phyloP scores from a whole-genome alignment of 2,329 filamentous ascomycete genomes.

The Aphanocladium album region DNA sequence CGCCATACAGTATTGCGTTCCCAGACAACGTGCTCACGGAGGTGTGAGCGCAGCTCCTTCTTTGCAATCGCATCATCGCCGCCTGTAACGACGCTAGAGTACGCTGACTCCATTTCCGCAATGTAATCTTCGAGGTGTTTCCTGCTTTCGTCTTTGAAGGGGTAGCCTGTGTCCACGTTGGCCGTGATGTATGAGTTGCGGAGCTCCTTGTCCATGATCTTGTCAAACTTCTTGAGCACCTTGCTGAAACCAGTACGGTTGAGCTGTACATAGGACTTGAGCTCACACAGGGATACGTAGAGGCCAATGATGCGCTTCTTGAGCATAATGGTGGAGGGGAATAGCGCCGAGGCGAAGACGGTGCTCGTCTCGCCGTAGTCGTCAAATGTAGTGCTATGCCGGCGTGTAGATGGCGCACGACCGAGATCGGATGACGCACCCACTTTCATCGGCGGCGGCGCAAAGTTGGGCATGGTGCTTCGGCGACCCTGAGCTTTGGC shows the following conservation, averaged over 20 bases:
- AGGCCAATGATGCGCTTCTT: slow-evolving; percentile 86
- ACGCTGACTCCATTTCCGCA: slow-evolving; percentile 68
- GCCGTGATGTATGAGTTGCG: slow-evolving; percentile 71
- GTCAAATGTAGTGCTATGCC: slow-evolving; percentile 66
- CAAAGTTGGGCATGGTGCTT: slow-evolving; percentile 31
- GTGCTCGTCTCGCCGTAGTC: slow-evolving; percentile 70
- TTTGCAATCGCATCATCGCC: slow-evolving; percentile 73
- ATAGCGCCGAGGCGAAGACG: slow-evolving; percentile 55
- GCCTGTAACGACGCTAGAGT: slow-evolving; percentile 75
- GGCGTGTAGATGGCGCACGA: slow-evolving; percentile 42
- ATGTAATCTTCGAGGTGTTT: slow-evolving; percentile 67
- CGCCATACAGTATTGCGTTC: slow-evolving; percentile 98
- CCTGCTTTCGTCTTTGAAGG: slow-evolving; percentile 72
- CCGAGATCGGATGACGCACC: slow-evolving; percentile 56
- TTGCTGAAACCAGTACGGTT: slow-evolving; percentile 97
- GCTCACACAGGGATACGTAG: slow-evolving; percentile 89
- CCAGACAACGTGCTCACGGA: slow-evolving; percentile 97
- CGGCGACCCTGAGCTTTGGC: slow-evolving; percentile 34
- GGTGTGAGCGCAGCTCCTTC: slow-evolving; percentile 80
- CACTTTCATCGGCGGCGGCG: slow-evolving; percentile 49
- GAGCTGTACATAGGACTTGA: slow-evolving; percentile 92
- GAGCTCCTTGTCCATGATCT: slow-evolving; percentile 79
- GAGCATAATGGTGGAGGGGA: slow-evolving; percentile 70
- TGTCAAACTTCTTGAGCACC: slow-evolving; percentile 97
- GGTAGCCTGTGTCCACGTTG: slow-evolving; percentile 71